Percentiles rank a stretch among this genome's conserved stretches.
These are phyloP conservation scores for Salix purpurea DNA, from an alignment of 345 rosid genomes.

Conservation along the genomic window DNA sequence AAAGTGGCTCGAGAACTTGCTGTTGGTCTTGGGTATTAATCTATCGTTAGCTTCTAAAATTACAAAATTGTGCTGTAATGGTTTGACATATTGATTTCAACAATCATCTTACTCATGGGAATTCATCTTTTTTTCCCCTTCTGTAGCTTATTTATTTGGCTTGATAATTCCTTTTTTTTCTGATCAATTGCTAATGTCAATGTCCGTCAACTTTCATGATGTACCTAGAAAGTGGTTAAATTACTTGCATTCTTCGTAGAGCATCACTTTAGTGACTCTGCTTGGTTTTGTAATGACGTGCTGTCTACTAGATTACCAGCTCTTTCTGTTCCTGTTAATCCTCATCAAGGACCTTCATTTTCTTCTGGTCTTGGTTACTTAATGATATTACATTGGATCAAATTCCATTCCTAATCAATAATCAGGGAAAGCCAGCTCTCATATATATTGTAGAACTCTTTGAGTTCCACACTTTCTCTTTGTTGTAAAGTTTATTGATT, in stretches of 20 bases:
- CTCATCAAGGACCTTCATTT: background rate
- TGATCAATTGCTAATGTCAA: background rate
- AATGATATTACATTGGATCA: no score
- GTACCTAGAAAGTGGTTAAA: background rate
- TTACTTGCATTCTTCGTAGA: background rate
- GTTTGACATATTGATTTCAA: background rate
- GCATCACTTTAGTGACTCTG: background rate
- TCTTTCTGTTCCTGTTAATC: background rate
- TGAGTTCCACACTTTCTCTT: background rate
- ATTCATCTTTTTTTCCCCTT: background rate
- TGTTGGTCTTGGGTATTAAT: conserved; percentile 69
- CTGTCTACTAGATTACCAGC: background rate
- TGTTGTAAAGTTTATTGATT: conserved; percentile 5
- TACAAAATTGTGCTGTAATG: background rate
- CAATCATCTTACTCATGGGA: background rate
- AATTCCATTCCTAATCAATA: background rate
- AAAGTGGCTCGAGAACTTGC: conserved; percentile 77
- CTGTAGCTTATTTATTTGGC: background rate
- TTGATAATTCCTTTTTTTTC: background rate
- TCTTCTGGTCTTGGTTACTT: background rate
- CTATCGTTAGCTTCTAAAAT: background rate
- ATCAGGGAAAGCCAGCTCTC: background rate
- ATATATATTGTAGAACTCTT: background rate
- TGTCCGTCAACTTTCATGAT: background rate
- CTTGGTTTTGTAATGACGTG: background rate